Percentiles rank a stretch among this genome's conserved stretches.
Conservation (phyloP, 352 stramenopile genomes). For the Globisporangium irregulare region DNA sequence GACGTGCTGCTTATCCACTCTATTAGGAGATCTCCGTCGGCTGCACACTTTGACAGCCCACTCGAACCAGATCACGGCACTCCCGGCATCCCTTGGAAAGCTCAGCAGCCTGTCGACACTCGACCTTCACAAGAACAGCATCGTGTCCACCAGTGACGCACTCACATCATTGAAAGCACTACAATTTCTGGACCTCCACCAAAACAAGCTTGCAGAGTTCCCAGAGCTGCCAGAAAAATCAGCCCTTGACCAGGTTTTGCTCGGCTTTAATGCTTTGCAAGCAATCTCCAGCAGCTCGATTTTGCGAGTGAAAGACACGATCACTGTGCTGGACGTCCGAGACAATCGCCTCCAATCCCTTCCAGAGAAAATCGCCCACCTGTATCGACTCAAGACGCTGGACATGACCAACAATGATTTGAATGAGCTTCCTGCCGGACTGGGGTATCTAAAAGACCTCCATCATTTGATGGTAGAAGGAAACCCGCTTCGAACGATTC, state of each 20-base stretch:
- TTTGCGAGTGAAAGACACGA: slow-evolving; percentile 48
- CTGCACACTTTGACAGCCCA: slow-evolving; percentile 61
- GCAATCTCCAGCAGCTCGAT: slow-evolving; percentile 47
- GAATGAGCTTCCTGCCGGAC: slow-evolving; percentile 55
- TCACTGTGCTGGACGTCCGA: slow-evolving; percentile 73
- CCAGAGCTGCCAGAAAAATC: slow-evolving; percentile 44
- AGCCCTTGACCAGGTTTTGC: slow-evolving; percentile 65
- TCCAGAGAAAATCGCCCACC: slow-evolving; percentile 49
- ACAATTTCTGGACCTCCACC: slow-evolving; percentile 66
- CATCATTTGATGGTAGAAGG: slow-evolving; percentile 73
- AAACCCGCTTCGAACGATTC: slow-evolving; percentile 75
- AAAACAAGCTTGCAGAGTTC: slow-evolving; percentile 69
- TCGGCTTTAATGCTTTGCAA: slow-evolving; percentile 66
- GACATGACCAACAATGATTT: slow-evolving; percentile 86
- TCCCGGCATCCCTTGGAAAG: slow-evolving; percentile 45
- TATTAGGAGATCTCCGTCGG: slow-evolving; percentile 31
- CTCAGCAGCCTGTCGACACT: slow-evolving; percentile 50
- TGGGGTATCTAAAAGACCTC: slow-evolving; percentile 77
- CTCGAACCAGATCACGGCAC: slow-evolving; percentile 53
- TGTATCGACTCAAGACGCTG: slow-evolving; percentile 76
- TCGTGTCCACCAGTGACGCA: slow-evolving; percentile 32
- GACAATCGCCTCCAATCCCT: slow-evolving; percentile 76
- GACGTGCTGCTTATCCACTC: not conserved
- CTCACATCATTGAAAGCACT: slow-evolving; percentile 35
- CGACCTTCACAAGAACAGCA: slow-evolving; percentile 74